phyloP scores from a whole-genome alignment of 1,284 basidiomycete genomes.

The Trichosporon coremiiforme region DNA sequence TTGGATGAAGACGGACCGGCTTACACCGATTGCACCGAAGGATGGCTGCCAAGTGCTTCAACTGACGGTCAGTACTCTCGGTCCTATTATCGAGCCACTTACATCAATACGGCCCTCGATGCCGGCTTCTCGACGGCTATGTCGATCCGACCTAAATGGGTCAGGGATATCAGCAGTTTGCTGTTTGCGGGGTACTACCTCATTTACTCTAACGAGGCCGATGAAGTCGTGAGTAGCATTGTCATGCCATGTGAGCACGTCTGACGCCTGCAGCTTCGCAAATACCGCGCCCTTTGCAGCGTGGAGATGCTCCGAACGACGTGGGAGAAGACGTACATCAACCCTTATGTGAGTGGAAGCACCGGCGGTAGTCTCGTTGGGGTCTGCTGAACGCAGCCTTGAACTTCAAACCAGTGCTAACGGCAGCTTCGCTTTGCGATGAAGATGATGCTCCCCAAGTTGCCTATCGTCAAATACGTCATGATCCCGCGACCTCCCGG shows the following conservation, averaged over 20 bases:
- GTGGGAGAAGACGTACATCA: constrained; percentile 88
- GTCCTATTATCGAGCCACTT: constrained; percentile 95
- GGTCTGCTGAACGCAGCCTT: background rate
- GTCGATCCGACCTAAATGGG: constrained; percentile 87
- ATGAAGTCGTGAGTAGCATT: constrained; percentile 73
- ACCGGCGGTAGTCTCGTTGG: background rate
- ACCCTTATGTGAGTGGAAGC: constrained; percentile 72
- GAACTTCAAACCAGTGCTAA: constrained; percentile 2
- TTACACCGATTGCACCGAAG: background rate
- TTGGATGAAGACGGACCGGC: background rate
- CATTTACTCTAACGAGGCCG: constrained; percentile 87
- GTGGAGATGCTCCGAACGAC: constrained; percentile 92
- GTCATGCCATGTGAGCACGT: background rate
- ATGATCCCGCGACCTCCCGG: constrained; percentile 81
- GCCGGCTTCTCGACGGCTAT: constrained; percentile 96
- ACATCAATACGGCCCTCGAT: constrained; percentile 91
- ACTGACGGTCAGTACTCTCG: constrained; percentile 72
- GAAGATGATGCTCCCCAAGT: constrained; percentile 61
- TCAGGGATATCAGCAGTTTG: constrained; percentile 80
- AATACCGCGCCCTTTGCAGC: constrained; percentile 87
- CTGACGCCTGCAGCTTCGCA: constrained; percentile 67
- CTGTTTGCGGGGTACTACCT: constrained; percentile 89
- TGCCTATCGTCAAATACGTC: constrained; percentile 74
- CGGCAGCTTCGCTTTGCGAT: constrained; percentile 69
- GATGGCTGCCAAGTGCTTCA: background rate